Evolutionary conservation across 208 protist genomes (phyloP).

Genomic region (Herpetomonas samuelpessoai): DNA sequence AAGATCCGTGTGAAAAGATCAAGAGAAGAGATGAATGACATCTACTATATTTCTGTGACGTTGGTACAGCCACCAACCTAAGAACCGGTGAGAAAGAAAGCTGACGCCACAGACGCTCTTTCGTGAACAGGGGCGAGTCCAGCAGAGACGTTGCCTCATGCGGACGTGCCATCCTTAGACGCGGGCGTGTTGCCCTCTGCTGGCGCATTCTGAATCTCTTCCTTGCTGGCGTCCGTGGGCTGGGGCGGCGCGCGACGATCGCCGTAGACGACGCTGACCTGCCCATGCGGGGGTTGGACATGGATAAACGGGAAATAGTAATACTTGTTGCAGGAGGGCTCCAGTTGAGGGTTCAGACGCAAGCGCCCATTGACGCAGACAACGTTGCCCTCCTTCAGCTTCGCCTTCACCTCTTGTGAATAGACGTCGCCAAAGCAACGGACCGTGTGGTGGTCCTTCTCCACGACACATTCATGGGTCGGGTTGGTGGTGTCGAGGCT

Average conservation of each 20-base stretch:
- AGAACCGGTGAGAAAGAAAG: too few species aligned
- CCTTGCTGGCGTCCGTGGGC: slow-evolving; percentile 29
- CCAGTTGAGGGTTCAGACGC: slow-evolving; percentile 87
- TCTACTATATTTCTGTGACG: too few species aligned
- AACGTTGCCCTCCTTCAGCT: slow-evolving; percentile 81
- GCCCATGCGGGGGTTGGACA: slow-evolving; percentile 84
- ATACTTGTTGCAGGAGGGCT: slow-evolving; percentile 84
- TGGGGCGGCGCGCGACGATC: slow-evolving; percentile 51
- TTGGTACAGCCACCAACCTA: too few species aligned
- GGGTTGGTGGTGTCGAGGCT: slow-evolving; percentile 78
- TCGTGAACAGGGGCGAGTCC: too few species aligned
- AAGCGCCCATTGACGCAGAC: slow-evolving; percentile 86
- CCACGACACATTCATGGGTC: slow-evolving; percentile 73
- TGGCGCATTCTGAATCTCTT: slow-evolving; percentile 3
- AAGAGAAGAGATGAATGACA: too few species aligned
- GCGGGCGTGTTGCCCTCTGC: too few species aligned
- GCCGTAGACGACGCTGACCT: slow-evolving; percentile 82
- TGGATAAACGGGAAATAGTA: slow-evolving; percentile 93
- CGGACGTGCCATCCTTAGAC: too few species aligned
- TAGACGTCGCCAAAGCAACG: slow-evolving; percentile 90
- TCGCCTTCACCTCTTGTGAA: slow-evolving; percentile 67
- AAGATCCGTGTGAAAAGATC: too few species aligned
- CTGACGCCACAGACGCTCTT: too few species aligned
- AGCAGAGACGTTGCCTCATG: too few species aligned
- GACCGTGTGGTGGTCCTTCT: slow-evolving; percentile 91